Conservation (phyloP, 768 basidiomycete species). For the Crucibulum laeve region DNA sequence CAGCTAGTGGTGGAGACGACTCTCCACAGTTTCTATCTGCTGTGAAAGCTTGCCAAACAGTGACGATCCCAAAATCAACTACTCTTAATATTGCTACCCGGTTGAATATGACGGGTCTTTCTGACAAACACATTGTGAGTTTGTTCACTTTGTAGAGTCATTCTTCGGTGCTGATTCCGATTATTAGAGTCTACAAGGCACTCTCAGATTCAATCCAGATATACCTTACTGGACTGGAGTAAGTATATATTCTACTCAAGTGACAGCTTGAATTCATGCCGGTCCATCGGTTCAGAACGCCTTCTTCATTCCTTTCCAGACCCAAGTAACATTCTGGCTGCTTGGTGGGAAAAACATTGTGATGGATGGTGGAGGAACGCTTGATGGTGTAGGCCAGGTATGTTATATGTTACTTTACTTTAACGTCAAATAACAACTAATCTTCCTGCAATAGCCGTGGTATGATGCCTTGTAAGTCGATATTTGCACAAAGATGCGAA, state of each 20-base stretch:
- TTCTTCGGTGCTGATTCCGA: not conserved
- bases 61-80: slow-evolving; percentile 37
- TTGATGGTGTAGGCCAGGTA: slow-evolving; percentile 64
- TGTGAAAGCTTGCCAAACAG: slow-evolving; percentile 33
- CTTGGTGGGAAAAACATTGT: slow-evolving; percentile 44
- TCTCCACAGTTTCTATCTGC: slow-evolving; percentile 42
- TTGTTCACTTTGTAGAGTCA: not conserved
- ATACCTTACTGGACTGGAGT: slow-evolving; percentile 53
- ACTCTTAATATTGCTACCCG: slow-evolving; percentile 48
- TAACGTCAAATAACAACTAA: not conserved
- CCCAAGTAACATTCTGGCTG: slow-evolving; percentile 51
- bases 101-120: slow-evolving; percentile 49
- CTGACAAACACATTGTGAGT: slow-evolving; percentile 45
- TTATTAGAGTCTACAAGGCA: slow-evolving; percentile 43
- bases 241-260: slow-evolving; percentile 3
- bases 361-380: slow-evolving; percentile 56
- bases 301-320: slow-evolving; percentile 51
- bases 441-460: slow-evolving; percentile 35
- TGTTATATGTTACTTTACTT: slow-evolving; percentile 6
- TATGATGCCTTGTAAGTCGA: slow-evolving; percentile 45
- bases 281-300: slow-evolving; percentile 30
- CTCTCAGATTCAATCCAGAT: slow-evolving; percentile 43
- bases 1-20: slow-evolving; percentile 45
- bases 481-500: not conserved
- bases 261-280: not conserved